These are phyloP conservation scores for Rhizophagus sp. DNA, from an alignment of 192 early-diverging fungal species.

Conservation along the genomic window DNA sequence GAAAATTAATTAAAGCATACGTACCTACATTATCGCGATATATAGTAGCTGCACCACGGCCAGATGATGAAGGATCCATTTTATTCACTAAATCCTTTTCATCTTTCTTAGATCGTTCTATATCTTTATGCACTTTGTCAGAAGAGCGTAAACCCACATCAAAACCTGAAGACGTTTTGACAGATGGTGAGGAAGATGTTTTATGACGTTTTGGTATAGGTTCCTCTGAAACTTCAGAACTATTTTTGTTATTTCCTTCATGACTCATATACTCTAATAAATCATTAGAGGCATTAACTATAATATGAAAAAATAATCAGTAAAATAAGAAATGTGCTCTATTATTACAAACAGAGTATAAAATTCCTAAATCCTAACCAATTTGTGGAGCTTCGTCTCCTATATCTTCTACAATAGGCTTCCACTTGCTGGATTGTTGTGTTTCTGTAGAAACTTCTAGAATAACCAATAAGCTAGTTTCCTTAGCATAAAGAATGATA, in stretches of 20 bases:
- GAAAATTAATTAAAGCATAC: not conserved
- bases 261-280: not conserved
- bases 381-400: conserved; percentile 20
- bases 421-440: conserved; percentile 15
- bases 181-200: not conserved
- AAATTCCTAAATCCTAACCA: not conserved
- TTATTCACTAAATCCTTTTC: conserved; percentile 19
- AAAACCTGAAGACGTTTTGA: conserved; percentile 32
- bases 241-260: too few species aligned
- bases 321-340: not conserved
- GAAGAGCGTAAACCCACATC: conserved; percentile 36
- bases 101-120: conserved; percentile 26
- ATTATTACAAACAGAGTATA: too few species aligned
- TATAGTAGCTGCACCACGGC: conserved; percentile 41
- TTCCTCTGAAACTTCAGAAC: not conserved
- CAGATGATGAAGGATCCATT: conserved; percentile 31
- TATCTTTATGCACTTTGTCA: conserved; percentile 28
- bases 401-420: conserved; percentile 6
- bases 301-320: not conserved
- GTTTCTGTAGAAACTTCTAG: not conserved
- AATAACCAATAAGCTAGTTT: not conserved
- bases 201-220: not conserved
- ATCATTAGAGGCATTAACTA: not conserved
- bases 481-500: too few species aligned
- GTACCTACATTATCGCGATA: conserved; percentile 44